A percentile compares a stretch with the other conserved stretches of the same genome.
Evolutionary conservation across 2,329 filamentous ascomycete genomes (phyloP).

Genomic region (Scedosporium boydii): DNA sequence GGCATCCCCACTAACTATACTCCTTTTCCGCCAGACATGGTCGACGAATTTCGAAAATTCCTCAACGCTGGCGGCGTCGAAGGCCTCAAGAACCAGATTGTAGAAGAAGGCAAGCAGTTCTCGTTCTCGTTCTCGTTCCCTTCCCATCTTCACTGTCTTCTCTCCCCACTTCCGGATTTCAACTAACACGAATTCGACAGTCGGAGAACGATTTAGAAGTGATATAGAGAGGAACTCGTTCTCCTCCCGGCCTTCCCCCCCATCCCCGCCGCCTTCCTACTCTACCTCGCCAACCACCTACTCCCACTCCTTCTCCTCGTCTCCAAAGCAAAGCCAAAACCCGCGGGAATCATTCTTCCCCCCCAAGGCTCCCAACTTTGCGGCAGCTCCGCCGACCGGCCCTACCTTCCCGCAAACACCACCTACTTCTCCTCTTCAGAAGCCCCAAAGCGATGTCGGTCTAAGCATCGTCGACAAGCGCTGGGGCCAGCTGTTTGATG

Average conservation of each 20-base stretch:
- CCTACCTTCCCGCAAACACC: conserved; percentile 1
- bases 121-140: too few species aligned
- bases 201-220: conserved; percentile 3
- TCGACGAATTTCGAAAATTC: not conserved
- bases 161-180: too few species aligned
- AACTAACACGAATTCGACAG: conserved; percentile 7
- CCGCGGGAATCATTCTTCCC: not conserved
- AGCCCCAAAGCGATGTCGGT: not conserved
- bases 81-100: conserved; percentile 15
- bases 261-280: not conserved
- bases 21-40: not conserved
- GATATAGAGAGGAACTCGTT: not conserved
- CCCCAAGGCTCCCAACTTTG: not conserved
- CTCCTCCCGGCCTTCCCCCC: not conserved
- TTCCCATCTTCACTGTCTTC: not conserved
- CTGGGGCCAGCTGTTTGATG: conserved; percentile 69
- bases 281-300: not conserved
- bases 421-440: not conserved
- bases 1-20: not conserved
- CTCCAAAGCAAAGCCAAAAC: not conserved
- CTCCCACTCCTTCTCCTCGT: not conserved
- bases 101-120: conserved; percentile 11
- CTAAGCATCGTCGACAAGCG: conserved; percentile 51
- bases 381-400: not conserved
- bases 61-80: conserved; percentile 9